Evolutionary conservation across 1,139 yeast genomes (phyloP), one percentile per base, ranked within the genome.

Genomic region (Sugiyamaella novakii): DNA sequence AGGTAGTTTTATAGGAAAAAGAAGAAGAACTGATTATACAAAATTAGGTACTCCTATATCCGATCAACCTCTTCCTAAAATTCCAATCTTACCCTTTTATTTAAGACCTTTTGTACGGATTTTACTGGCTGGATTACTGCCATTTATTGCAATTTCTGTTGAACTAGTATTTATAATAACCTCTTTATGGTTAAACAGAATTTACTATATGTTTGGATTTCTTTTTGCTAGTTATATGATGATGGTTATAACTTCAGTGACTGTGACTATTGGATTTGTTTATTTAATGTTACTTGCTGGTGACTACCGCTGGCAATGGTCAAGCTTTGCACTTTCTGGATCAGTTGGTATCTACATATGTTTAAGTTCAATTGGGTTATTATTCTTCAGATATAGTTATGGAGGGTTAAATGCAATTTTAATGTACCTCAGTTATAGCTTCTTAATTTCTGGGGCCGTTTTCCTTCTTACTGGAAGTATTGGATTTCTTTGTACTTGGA

Each of bases 301-400:
- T 65, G 87, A 92, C 68, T 89, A 94, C 74, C 81, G 83, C 67
- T 92, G 98, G 98, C 97, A 89, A 65, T 92, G 98, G 98, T 83
- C 91, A 67, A 81, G 96, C 8, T 75, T 89, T 61, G 78, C 84
- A 60, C 78, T 89, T 53, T 94, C 96, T 24, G 97, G 96, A 47
- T 95, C 97, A 25, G 84, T 95, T 68, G 77, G 95, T 0, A 61
- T 84, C 49, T 92, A 89, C 66, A 84, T 91, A 31, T 87, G 89
- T 69, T 60, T 87, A 48, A 95, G 91, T 68, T 83, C 97, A 2
- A 73, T 89, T 53, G 73, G 86, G 56, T 70, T 69, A 59, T 62
- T 69, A 59, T 37, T 61, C 35, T 59, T 64, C 45, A 63, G 68
- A 59, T 77, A 91, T 60, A 79, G 88, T 19, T 72, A 91, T 43